These are phyloP conservation scores for Lepidopterella palustris DNA, from an alignment of 495 filamentous ascomycete genomes.

Conservation along the genomic window DNA sequence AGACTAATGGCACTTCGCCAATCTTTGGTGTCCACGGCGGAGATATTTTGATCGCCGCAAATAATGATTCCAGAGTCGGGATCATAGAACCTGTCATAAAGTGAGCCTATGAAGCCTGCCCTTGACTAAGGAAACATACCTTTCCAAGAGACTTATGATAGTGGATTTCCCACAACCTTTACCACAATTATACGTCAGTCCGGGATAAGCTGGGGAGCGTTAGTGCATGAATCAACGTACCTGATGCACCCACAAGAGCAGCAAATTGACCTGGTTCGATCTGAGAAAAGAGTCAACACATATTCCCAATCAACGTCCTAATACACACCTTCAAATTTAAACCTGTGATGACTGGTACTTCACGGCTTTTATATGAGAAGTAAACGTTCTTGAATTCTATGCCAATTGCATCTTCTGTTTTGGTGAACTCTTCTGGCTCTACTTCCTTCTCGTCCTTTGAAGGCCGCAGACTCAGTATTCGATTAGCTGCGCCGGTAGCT, in stretches of 20 bases:
- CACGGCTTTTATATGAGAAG: conserved; percentile 43
- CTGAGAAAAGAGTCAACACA: conserved; percentile 5
- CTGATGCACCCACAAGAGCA: conserved; percentile 73
- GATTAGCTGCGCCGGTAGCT: conserved; percentile 27
- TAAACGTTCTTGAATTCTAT: conserved; percentile 74
- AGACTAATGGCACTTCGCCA: conserved; percentile 26
- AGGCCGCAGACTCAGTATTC: conserved; percentile 24
- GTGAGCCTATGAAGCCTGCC: neutral
- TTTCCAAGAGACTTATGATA: conserved; percentile 70
- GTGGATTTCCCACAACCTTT: conserved; percentile 72
- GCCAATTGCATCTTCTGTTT: neutral
- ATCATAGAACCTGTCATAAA: conserved; percentile 51
- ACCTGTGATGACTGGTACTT: conserved; percentile 57
- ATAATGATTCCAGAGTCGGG: conserved; percentile 22
- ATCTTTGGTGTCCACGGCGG: conserved; percentile 13
- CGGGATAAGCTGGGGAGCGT: neutral
- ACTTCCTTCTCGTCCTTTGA: neutral
- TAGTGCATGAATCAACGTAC: neutral
- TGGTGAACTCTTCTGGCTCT: conserved; percentile 1
- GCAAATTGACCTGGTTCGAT: conserved; percentile 73
- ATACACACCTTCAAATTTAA: conserved; percentile 49
- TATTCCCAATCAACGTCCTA: neutral
- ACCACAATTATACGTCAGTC: neutral
- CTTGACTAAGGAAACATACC: conserved; percentile 29
- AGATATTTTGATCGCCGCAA: conserved; percentile 23